Evolutionary conservation across 2,329 filamentous ascomycete species (phyloP).

Genomic region (Beauveria rudraprayagi): DNA sequence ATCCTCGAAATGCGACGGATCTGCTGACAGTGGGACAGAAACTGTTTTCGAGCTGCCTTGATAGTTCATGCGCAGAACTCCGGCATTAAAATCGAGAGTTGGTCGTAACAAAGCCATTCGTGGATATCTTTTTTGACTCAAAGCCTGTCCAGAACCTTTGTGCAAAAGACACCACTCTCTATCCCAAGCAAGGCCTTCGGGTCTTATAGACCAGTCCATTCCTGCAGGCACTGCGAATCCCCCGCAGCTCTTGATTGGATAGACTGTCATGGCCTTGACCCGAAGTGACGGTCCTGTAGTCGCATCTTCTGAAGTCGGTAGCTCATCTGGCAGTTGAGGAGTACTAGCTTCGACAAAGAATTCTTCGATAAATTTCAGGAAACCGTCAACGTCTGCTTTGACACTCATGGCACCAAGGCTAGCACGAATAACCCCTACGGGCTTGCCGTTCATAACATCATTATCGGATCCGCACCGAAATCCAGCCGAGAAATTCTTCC

Average conservation of each 20-base stretch:
- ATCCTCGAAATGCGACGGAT: slow-evolving; percentile 49
- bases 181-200: slow-evolving; percentile 87
- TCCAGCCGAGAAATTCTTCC: slow-evolving; percentile 74
- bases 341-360: slow-evolving; percentile 42
- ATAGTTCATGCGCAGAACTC: slow-evolving; percentile 55
- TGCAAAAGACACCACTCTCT: slow-evolving; percentile 95
- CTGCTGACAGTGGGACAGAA: slow-evolving; percentile 56
- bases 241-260: slow-evolving; percentile 91
- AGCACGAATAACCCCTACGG: slow-evolving; percentile 76
- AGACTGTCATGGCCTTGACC: slow-evolving; percentile 64
- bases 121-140: slow-evolving; percentile 85
- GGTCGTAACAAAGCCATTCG: slow-evolving; percentile 81
- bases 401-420: slow-evolving; percentile 91
- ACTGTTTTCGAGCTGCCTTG: slow-evolving; percentile 28
- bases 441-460: slow-evolving; percentile 75
- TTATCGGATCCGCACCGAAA: slow-evolving; percentile 77
- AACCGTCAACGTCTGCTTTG: slow-evolving; percentile 60
- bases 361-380: slow-evolving; percentile 64
- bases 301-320: background rate
- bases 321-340: background rate
- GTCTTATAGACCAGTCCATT: slow-evolving; percentile 64
- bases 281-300: slow-evolving; percentile 14
- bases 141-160: slow-evolving; percentile 69
- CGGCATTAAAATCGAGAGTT: slow-evolving; percentile 58
- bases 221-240: slow-evolving; percentile 62